A percentile compares a stretch with the other conserved stretches of the same genome.
phyloP scores from a whole-genome alignment of 768 basidiomycete species.

The Mycena floridula region DNA sequence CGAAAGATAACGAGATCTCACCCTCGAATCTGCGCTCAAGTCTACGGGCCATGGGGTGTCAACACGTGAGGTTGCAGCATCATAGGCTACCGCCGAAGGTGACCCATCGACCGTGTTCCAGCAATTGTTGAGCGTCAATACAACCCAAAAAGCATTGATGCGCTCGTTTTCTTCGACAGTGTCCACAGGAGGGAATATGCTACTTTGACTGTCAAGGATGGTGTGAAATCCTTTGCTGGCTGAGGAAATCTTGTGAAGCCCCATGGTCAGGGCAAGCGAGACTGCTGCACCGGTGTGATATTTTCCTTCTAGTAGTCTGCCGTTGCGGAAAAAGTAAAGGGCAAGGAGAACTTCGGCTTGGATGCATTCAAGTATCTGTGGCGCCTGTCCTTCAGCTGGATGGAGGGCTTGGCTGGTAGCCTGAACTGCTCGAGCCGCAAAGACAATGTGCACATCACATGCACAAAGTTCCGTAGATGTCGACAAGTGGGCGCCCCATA shows the following conservation, averaged over 20 bases:
- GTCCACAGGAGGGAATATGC: conserved; percentile 15
- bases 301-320: conserved; percentile 38
- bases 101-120: conserved; percentile 39
- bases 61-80: conserved; percentile 23
- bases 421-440: no score
- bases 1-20: no score
- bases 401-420: no score
- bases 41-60: conserved; percentile 31
- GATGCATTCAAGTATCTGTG: conserved; percentile 36
- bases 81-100: conserved; percentile 35
- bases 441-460: conserved; percentile 34
- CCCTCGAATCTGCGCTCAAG: no score
- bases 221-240: no score
- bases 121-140: conserved; percentile 36
- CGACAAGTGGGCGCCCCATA: conserved; percentile 30
- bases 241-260: conserved; percentile 26
- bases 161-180: conserved; percentile 23
- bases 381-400: no score
- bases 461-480: conserved; percentile 11
- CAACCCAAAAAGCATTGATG: conserved; percentile 28
- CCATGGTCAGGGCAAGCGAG: conserved; percentile 29
- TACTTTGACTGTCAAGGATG: conserved; percentile 23
- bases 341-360: conserved; percentile 51
- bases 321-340: conserved; percentile 43
- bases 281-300: conserved; percentile 46